Evolutionary conservation across 331 rosid species (phyloP).

Genomic region (Malus hybrid): DNA sequence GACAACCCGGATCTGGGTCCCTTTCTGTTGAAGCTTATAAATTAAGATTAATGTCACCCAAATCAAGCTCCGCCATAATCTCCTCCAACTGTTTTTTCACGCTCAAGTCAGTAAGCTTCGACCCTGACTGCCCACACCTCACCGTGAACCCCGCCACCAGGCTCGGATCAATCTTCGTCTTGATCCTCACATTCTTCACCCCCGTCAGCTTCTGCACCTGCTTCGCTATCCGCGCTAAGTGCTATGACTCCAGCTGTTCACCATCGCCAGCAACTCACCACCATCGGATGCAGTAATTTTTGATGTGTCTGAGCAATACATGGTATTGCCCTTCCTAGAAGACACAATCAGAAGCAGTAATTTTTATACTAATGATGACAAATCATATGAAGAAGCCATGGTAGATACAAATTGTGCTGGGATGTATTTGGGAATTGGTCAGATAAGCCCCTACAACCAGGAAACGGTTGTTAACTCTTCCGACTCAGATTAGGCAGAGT

Average conservation of each 20-base stretch:
- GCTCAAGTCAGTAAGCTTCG: constrained; percentile 81
- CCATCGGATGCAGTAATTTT: constrained; percentile 1
- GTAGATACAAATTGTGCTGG: constrained; percentile 43
- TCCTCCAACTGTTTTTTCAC: constrained; percentile 87
- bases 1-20: too few relatives aligned
- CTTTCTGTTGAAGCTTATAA: constrained; percentile 8
- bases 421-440: constrained; percentile 65
- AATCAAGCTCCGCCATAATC: constrained; percentile 72
- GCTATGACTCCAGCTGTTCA: constrained; percentile 71
- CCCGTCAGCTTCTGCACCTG: constrained; percentile 92
- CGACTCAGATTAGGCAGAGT: constrained; percentile 60
- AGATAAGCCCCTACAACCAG: constrained; percentile 59
- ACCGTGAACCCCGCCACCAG: constrained; percentile 86
- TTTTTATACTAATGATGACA: constrained; percentile 30
- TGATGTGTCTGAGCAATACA: constrained; percentile 65
- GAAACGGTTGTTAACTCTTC: constrained; percentile 43
- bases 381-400: constrained; percentile 43
- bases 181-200: constrained; percentile 76
- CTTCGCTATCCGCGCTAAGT: constrained; percentile 82
- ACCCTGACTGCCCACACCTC: constrained; percentile 65
- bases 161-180: constrained; percentile 55
- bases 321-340: constrained; percentile 76
- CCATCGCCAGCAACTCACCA: constrained; percentile 32
- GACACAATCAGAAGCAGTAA: constrained; percentile 46
- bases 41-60: constrained; percentile 52